Conservation (phyloP, 305 asterid species). For the Euphrasia arctica region DNA sequence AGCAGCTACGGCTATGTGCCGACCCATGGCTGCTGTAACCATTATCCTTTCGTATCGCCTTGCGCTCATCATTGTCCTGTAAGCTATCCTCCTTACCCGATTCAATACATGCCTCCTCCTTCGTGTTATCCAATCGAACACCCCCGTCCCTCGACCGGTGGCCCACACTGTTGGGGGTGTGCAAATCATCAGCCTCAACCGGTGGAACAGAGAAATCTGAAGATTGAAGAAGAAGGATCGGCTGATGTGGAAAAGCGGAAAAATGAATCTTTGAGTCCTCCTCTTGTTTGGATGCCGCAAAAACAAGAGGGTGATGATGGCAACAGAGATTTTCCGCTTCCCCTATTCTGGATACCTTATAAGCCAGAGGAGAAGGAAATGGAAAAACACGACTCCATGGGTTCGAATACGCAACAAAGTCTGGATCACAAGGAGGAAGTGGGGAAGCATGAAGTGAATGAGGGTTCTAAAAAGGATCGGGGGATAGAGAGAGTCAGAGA, state of each 20-base stretch:
- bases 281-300: not conserved
- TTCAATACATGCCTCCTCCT: conserved; percentile 31
- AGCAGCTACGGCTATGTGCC: conserved; percentile 35
- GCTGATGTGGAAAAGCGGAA: conserved; percentile 20
- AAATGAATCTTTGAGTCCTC: not conserved
- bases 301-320: conserved; percentile 23
- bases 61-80: conserved; percentile 41
- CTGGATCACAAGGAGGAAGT: too few species aligned
- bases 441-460: too few species aligned
- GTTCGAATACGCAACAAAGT: not conserved
- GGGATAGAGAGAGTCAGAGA: too few species aligned
- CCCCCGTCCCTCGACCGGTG: conserved; percentile 29
- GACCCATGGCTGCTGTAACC: conserved; percentile 54
- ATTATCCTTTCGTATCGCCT: conserved; percentile 41
- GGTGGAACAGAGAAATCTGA: conserved; percentile 39
- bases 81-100: conserved; percentile 36
- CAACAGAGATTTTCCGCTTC: conserved; percentile 41
- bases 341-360: conserved; percentile 21
- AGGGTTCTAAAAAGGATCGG: too few species aligned
- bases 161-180: conserved; percentile 64
- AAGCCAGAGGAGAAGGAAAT: conserved; percentile 34
- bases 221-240: conserved; percentile 49
- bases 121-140: conserved; percentile 31
- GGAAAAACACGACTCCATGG: conserved; percentile 20
- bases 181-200: conserved; percentile 32